Conservation (phyloP, 495 filamentous ascomycete species). For the Neurospora pannonica region DNA sequence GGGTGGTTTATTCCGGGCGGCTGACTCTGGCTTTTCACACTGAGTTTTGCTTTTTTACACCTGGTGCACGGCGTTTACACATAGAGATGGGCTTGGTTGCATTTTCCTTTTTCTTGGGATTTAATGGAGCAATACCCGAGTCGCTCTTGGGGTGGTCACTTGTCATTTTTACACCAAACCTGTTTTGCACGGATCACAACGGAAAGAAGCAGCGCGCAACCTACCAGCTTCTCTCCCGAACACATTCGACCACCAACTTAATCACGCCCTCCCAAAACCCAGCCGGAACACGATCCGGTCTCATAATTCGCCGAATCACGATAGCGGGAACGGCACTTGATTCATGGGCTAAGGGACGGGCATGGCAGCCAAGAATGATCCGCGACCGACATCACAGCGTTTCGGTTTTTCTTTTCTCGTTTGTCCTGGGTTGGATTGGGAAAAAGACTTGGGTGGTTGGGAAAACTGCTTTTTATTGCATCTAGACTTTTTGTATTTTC, state of each 20-base stretch:
- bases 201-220: conserved; percentile 11
- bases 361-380: conserved; percentile 6
- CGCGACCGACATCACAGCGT: not conserved
- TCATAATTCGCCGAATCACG: not conserved
- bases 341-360: not conserved
- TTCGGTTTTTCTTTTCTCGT: conserved; percentile 11
- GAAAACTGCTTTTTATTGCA: conserved; percentile 31
- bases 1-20: conserved; percentile 14
- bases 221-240: conserved; percentile 5
- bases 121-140: conserved; percentile 13
- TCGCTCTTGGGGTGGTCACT: conserved; percentile 1
- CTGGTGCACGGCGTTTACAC: conserved; percentile 26
- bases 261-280: conserved; percentile 5
- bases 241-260: not conserved
- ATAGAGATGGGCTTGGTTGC: conserved; percentile 17
- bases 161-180: conserved; percentile 6
- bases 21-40: conserved; percentile 9
- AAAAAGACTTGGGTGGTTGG: conserved; percentile 24
- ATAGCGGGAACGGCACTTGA: not conserved
- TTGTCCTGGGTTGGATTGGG: conserved; percentile 20
- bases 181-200: conserved; percentile 9
- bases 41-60: conserved; percentile 13
- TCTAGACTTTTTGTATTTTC: conserved; percentile 35
- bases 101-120: conserved; percentile 15
- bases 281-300: not conserved